phyloP scores from a whole-genome alignment of 257 asterid species.

The Perilla frutescens region DNA sequence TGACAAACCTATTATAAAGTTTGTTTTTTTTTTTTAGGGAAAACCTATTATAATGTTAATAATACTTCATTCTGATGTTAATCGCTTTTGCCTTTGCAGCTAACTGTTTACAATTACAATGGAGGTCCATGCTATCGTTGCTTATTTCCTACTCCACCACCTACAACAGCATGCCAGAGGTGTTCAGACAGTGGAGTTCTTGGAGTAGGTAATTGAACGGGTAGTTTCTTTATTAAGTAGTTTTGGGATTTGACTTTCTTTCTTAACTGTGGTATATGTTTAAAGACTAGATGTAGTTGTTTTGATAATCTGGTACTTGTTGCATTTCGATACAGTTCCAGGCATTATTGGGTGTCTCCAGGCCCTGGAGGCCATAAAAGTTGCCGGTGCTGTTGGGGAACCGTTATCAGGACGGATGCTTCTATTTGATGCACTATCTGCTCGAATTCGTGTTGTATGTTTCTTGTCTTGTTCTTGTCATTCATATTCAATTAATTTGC shows the following conservation, averaged over 20 bases:
- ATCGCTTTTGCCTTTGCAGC: constrained; percentile 50
- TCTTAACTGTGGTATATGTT: constrained; percentile 11
- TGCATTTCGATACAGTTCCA: constrained; percentile 64
- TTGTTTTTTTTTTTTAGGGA: not conserved
- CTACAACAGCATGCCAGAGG: constrained; percentile 94
- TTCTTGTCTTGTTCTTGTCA: constrained; percentile 25
- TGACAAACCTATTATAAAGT: not conserved
- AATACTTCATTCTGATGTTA: not conserved
- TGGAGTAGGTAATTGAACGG: constrained; percentile 77
- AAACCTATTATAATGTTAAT: no score
- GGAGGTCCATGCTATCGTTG: constrained; percentile 98
- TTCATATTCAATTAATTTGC: constrained; percentile 13
- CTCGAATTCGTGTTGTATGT: constrained; percentile 79
- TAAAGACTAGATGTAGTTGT: not conserved
- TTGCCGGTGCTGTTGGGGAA: constrained; percentile 82
- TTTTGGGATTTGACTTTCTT: not conserved
- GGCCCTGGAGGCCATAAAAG: constrained; percentile 93
- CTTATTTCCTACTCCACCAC: constrained; percentile 96
- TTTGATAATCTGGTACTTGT: constrained; percentile 14
- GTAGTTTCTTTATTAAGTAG: not conserved
- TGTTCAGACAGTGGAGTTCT: constrained; percentile 96
- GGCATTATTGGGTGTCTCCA: constrained; percentile 95
- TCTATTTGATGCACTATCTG: constrained; percentile 81
- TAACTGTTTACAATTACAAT: constrained; percentile 84
- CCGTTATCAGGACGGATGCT: constrained; percentile 93